Base-by-base conservation (phyloP, 2,329 filamentous ascomycete species). In the Venturia pyrina region DNA sequence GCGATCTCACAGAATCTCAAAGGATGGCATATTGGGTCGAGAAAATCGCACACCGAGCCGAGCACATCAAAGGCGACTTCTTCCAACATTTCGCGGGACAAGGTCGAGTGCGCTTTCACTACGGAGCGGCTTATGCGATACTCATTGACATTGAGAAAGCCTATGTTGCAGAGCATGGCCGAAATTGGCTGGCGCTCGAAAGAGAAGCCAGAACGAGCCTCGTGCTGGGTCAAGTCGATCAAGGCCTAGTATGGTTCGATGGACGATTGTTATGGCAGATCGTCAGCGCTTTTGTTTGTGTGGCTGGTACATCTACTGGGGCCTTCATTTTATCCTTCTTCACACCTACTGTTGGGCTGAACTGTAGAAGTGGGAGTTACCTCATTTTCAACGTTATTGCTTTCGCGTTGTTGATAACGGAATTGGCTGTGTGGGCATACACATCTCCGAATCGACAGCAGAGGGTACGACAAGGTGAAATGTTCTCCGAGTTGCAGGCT, bases 71-170 rank as follows among this genome's bases (percentile, higher is more conserved):
- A 43, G 65, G 65, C 8, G 32, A 63, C 24, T 66, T 50, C 60
- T 66, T 66, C 32, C 28, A 28, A n/a, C 41, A 43, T 2, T 66
- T 66, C 41, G 65, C 65, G 28, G 65, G 65, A 32, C 65, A 66
- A 34, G 65, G 59, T 10, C 59, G 65, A 40, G 43, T 57, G 17
- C 40, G 65, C 10, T 66, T 63, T 19, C 65, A 66, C 41, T 66
- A 66, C 32, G 65, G 65, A 53, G 65, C 65, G 19, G 65, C 65
- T 5, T 41, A 66, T 41, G 59, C 65, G 11, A 66, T 66, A 21
- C 60, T 66, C 15, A 53, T 63, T 5, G 65, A 66, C 41, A 64
- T 66, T 32, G 65, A 66, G 56, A 66, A 66, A n/a, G 28, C 59
- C 1, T 66, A 63, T 40, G 46, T 66, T 13, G 60, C 65, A 32